Evolutionary conservation across 352 stramenopile genomes (phyloP).

Genomic region (Phytophthora boehmeriae): DNA sequence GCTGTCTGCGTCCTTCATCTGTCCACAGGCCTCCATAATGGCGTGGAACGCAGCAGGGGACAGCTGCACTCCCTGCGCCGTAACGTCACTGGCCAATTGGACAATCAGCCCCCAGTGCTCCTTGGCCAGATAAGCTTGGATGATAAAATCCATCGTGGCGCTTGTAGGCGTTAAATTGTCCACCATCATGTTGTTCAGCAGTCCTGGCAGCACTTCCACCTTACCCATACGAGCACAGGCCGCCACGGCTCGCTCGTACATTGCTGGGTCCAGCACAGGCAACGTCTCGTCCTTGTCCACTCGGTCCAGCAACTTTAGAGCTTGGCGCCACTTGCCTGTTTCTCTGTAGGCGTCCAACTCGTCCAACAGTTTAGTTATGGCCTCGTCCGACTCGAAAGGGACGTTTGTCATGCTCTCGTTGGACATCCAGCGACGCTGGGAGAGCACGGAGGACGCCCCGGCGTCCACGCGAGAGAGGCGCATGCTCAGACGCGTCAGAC

Average conservation of each 20-base stretch:
- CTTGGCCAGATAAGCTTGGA: conserved; percentile 78
- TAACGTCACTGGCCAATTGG: conserved; percentile 47
- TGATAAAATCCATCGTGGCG: conserved; percentile 79
- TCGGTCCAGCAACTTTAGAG: conserved; percentile 73
- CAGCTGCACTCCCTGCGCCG: conserved; percentile 52
- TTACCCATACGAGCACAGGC: conserved; percentile 82
- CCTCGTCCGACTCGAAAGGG: conserved; percentile 18
- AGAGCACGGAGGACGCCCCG: background rate
- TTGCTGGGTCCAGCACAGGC: conserved; percentile 57
- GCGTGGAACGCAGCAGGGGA: conserved; percentile 77
- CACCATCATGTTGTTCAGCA: conserved; percentile 82
- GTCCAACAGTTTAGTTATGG: conserved; percentile 33
- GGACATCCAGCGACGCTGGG: conserved; percentile 26
- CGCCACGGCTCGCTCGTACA: conserved; percentile 86
- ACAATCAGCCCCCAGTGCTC: conserved; percentile 71
- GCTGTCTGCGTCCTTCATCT: conserved; percentile 54
- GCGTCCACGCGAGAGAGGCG: conserved; percentile 17
- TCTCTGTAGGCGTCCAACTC: conserved; percentile 61
- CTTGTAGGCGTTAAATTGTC: conserved; percentile 68
- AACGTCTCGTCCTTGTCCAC: conserved; percentile 64
- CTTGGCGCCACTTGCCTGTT: conserved; percentile 73
- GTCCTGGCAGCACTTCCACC: conserved; percentile 71
- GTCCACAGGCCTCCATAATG: conserved; percentile 74
- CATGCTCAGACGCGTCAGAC: conserved; percentile 19
- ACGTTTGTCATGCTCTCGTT: conserved; percentile 16